Percentiles rank a stretch among this genome's conserved stretches.
Conservation (phyloP, 176 grass and related monocot species). For the Bromus sterilis region DNA sequence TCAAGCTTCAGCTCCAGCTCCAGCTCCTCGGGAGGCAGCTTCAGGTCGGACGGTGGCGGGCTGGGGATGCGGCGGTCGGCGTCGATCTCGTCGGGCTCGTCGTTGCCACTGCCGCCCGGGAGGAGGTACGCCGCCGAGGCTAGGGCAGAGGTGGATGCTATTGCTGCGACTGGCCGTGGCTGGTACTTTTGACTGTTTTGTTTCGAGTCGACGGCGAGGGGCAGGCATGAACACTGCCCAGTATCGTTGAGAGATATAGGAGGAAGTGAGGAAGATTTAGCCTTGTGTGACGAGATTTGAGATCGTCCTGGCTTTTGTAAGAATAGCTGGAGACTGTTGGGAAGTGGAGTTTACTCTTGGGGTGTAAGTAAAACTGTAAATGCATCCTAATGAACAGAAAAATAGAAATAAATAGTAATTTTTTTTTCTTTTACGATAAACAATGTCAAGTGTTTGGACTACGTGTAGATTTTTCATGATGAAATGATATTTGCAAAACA, state of each 20-base stretch:
- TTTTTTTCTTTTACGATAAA: too few species aligned
- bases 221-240: not conserved
- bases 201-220: not conserved
- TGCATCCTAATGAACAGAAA: too few species aligned
- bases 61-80: not conserved
- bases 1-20: not conserved
- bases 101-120: constrained; percentile 27
- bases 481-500: too few species aligned
- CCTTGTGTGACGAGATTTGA: not conserved
- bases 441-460: too few species aligned
- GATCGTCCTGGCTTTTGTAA: not conserved
- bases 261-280: not conserved
- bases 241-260: not conserved
- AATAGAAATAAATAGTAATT: too few species aligned
- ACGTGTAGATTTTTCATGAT: too few species aligned
- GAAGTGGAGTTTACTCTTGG: too few species aligned
- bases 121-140: constrained; percentile 7
- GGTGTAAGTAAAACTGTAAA: too few species aligned
- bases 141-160: constrained; percentile 29
- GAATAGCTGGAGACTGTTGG: constrained; percentile 25
- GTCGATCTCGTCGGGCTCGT: constrained; percentile 26
- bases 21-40: constrained; percentile 20
- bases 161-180: constrained; percentile 13
- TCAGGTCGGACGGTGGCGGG: constrained; percentile 19
- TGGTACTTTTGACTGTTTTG: constrained; percentile 36